Base-by-base conservation (phyloP, 352 stramenopile species). In the Pythium apleroticum region DNA sequence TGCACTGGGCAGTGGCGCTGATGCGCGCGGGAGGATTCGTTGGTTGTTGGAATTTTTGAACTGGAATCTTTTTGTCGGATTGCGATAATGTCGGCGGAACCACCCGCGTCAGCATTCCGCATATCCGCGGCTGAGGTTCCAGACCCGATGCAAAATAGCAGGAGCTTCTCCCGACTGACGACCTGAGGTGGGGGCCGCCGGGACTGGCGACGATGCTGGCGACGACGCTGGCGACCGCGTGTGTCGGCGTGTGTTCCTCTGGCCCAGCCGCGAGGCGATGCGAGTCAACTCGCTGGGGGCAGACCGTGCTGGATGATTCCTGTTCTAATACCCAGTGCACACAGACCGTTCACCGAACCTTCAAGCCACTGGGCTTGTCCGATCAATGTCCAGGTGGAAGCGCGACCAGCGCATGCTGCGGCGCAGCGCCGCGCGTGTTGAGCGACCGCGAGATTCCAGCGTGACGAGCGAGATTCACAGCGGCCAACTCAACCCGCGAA, bases 341-440 rank as follows among this genome's bases (percentile, higher is more conserved):
- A 33, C 30, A 33, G 39, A 48, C 39, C 17, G 39, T 48, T 48
- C 39, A 48, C 39, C 39, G 39, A 48, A 48, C 12, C 39, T 48
- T 48, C 39, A 48, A 48, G 15, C 39, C 4, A 4, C 6, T 15
- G 39, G 4, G 39, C 39, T 24, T 48, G 39, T 48, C 39, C 39
- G 39, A 15, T 48, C 15, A n/a, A n/a, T 22, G 39, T 24, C 39
- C 39, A 48, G 39, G 39, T 22, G 39, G 39, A 48, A 20, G 39
- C 39, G 39, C 39, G 39, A 48, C 39, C 39, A 48, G 39, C 39
- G 39, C 39, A 48, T 48, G 39, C 11, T n/a, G n/a, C 17, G 8
- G 14, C 11, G 17, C 39, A 48, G 15, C 17, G 39, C 17, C 10
- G 39, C 14, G 39, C 39, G 35, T 48, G 39, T n/a, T 48, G 39